Base-by-base conservation (phyloP, 768 basidiomycete species). In the Suillus bovinus region DNA sequence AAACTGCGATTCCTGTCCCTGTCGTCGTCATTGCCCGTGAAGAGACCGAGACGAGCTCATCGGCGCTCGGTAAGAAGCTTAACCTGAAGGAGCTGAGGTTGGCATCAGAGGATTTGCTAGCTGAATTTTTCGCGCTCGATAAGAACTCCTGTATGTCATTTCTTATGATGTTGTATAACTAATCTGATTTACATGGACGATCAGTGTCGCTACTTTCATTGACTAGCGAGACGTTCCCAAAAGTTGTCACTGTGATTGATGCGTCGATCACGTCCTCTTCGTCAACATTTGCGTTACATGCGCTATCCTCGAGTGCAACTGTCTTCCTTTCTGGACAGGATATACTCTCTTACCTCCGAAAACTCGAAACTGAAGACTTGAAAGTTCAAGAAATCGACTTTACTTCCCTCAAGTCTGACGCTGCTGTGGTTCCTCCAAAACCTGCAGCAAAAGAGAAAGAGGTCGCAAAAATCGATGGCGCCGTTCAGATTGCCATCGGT, bases 401-500 rank as follows among this genome's bases (percentile, higher is more conserved):
- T 69, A 71, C 80, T 24, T 79, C 82, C 11, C 72, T 93, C 57
- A 86, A 84, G 72, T 74, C 76, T 11, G 80, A 86, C 20, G 79
- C 76, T 5, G 70, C 81, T 61, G 56, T 64, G 50, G 33, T 70
- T 60, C 69, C 73, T 36, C 73, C 81, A 16, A 64, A 79, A 63
- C 64, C 71, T 1, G 69, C 75, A 3, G 71, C 73, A 13, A 86
- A 86, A 67, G 86, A 87, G 66, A 89, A 88, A 69, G 89, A 89
- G 64, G 88, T 86, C 63, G 86, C 87, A 38, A 93, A 87, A 77
- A 90, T 93, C 63, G 91, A 96, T 63, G 93, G 91, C 53, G 88
- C 93, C 1, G 86, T 94, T 27, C 91, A 96, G 78, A 89, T 96
- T 68, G 95, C 96, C 39, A 92, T 98, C 71, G 91, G 93, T 58